Evolutionary conservation across 1,284 basidiomycete species (phyloP), one percentile per base, ranked within the genome.

Genomic region (Pseudozyma sp.): DNA sequence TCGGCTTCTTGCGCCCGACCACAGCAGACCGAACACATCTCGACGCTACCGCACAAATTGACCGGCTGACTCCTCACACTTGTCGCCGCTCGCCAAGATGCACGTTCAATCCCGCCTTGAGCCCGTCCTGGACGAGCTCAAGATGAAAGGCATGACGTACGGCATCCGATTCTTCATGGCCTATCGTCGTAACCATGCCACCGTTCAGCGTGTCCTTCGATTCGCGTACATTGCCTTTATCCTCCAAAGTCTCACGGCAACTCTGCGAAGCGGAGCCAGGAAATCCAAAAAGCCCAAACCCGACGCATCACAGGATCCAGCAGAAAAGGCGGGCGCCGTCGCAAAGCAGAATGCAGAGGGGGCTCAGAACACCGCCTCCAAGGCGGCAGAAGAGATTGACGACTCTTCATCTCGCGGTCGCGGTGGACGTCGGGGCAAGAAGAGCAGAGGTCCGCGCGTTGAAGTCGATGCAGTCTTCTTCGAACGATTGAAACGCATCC

Each of bases 381-480:
- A 62, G 47, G 37, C 50, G 4, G 46, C 29, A 1, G 59, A 42
- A 30, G 61, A 52, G 7, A 37, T 59, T n/a, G 80, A 77, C 4
- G 67, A 77, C 29, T 52, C 61, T 11, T 43, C 53, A 3, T 63
- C 69, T 29, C 54, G 61, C 31, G 51, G 71, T n/a, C 46, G 58
- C 9, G 69, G 69, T 31, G 66, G 64, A n/a, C 62, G 71, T 14
- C 49, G 76, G 31, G 71, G 69, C 43, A 67, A 62, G 42, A 68
- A 78, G 64, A 55, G 55, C 37, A 53, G 44, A 42, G 70, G 74
- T 30, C 81, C 81, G 1, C 63, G 81, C 7, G 84, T 85, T 6
- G 84, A 94, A 89, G 90, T 97, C 37, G 95, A 98, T 85, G 92
- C 92, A 0, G 84, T 93, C 16, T 98, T 98, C 86, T 95, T 95